Conservation (phyloP, 1,284 basidiomycete species). For the Fomitiporia mediterranea region DNA sequence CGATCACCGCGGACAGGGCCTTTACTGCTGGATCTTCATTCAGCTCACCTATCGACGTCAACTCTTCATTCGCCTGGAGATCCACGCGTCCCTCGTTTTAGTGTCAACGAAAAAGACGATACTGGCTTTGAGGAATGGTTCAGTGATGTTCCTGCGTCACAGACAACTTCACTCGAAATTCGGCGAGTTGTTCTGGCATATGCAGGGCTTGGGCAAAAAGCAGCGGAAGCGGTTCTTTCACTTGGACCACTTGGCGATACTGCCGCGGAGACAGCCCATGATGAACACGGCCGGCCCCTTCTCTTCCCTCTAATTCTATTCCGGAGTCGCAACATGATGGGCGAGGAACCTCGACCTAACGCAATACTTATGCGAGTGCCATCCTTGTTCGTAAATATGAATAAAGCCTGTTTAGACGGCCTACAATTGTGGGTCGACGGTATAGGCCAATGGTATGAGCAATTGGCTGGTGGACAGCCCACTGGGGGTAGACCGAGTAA, state of each 20-base stretch:
- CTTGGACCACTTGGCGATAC: constrained; percentile 16
- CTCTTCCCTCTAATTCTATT: constrained; percentile 12
- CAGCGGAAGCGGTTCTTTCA: constrained; percentile 24
- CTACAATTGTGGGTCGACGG: constrained; percentile 88
- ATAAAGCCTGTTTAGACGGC: constrained; percentile 64
- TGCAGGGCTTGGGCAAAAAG: constrained; percentile 6
- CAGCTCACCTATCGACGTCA: constrained; percentile 17
- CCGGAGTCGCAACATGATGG: neutral
- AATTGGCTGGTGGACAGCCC: constrained; percentile 28
- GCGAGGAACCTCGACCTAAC: neutral
- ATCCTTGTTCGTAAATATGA: constrained; percentile 56
- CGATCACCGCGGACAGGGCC: constrained; percentile 25
- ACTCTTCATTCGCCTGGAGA: neutral
- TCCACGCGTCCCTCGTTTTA: constrained; percentile 1
- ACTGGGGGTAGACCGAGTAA: constrained; percentile 28
- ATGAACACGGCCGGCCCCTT: neutral
- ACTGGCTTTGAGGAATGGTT: constrained; percentile 15
- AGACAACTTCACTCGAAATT: constrained; percentile 6
- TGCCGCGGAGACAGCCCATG: neutral
- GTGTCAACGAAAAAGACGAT: neutral
- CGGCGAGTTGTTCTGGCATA: constrained; percentile 16
- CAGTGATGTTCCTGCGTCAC: neutral
- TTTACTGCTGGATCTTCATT: constrained; percentile 27
- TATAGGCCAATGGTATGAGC: constrained; percentile 60
- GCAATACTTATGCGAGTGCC: constrained; percentile 50